These are phyloP conservation scores for Calcarisporium arbuscula DNA, from an alignment of 2,329 filamentous ascomycete genomes.

Conservation along the genomic window DNA sequence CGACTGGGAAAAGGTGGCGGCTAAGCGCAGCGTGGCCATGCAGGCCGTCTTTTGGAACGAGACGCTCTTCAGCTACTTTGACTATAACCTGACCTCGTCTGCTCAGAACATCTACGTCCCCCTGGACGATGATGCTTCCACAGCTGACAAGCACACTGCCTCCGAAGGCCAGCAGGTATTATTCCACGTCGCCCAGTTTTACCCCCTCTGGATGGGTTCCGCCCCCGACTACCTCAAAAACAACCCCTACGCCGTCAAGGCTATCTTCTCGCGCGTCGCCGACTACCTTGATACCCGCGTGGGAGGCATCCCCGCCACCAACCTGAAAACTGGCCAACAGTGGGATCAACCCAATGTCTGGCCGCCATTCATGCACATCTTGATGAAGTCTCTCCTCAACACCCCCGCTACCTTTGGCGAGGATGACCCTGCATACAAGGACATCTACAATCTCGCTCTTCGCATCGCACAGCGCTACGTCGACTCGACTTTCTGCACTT, in stretches of 20 bases:
- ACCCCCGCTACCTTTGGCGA: constrained; percentile 50
- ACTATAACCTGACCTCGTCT: constrained; percentile 58
- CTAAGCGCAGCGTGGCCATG: constrained; percentile 54
- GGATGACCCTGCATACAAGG: constrained; percentile 46
- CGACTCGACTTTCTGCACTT: constrained; percentile 63
- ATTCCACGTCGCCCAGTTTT: constrained; percentile 56
- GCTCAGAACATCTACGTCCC: constrained; percentile 50
- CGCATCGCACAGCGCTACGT: constrained; percentile 58
- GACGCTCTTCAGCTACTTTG: constrained; percentile 58
- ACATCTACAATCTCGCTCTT: constrained; percentile 49
- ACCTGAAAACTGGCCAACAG: constrained; percentile 55
- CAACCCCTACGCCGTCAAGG: constrained; percentile 51
- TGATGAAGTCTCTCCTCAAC: constrained; percentile 56
- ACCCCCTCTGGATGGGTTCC: constrained; percentile 64
- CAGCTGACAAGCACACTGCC: constrained; percentile 29
- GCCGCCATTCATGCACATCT: constrained; percentile 59
- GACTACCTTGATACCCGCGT: constrained; percentile 42
- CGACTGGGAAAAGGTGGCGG: constrained; percentile 43
- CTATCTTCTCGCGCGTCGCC: constrained; percentile 46
- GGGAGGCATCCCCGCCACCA: constrained; percentile 58
- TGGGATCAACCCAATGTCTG: constrained; percentile 68
- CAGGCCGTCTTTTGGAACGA: constrained; percentile 58
- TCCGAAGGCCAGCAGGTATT: constrained; percentile 50
- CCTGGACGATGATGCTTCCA: constrained; percentile 34
- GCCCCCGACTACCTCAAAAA: constrained; percentile 50